Base-by-base conservation (phyloP, 2,329 filamentous ascomycete species). In the Botryotinia convoluta region DNA sequence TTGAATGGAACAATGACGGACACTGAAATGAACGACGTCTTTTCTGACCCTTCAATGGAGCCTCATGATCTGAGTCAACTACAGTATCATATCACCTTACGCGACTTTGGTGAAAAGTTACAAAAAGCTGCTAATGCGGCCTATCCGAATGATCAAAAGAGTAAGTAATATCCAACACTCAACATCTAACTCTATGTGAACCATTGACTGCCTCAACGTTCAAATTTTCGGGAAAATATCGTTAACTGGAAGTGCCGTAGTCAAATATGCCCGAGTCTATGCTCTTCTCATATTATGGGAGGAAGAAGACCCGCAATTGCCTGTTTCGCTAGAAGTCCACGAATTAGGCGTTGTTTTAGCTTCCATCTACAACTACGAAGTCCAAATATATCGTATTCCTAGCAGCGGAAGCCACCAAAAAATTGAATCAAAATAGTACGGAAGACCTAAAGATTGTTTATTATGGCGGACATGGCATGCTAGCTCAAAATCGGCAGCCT, bases 111-210 rank as follows among this genome's bases (percentile, higher is more conserved):
- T 1, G 57, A 69, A 16, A 51, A 90, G 81, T 85, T 90, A 45
- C 88, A 90, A 79, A 88, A 89, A 85, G 89, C 88, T 69, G 88
- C 88, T 75, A 89, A 90, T 84, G 83, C 89, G 74, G 89, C 90
- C 76, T 87, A 89, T 78, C 85, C 87, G 73, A 88, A 90, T 79
- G 87, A 87, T 45, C 85, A 88, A 75, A 85, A 84, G 69, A 83
- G 84, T 5, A 84, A 85, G 45, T 51, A 1, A n/a, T 26, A 48
- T 9, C 3, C 22, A 26, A 14, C 45, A 14, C 45, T 51, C 10
- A 26, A 14, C 45, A 51, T 51, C 22, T n/a, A 6, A 51, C 22
- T 51, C 22, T n/a, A 12, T 51, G 45, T 51, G 45, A n/a, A 14
- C 22, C 0, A 51, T 51, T 51, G 22, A 6, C 0, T 14, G 10